phyloP scores from a whole-genome alignment of 371 early-diverging fungal species.

The Actinomortierella ambigua region DNA sequence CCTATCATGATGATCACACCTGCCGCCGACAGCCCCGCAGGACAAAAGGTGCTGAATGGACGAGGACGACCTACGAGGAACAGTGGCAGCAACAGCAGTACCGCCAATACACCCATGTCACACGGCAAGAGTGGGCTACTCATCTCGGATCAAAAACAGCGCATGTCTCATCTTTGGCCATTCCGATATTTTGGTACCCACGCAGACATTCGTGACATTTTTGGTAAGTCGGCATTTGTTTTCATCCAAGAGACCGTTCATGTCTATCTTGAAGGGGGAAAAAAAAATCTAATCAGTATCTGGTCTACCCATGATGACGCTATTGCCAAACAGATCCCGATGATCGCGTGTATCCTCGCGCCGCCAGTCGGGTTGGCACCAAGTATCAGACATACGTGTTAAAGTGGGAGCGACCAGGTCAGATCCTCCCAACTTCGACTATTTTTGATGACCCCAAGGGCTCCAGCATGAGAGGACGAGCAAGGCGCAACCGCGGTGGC shows the following conservation, averaged over 20 bases:
- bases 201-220: conserved; percentile 68
- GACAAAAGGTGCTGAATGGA: no score
- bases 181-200: conserved; percentile 88
- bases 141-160: conserved; percentile 15
- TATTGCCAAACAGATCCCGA: conserved; percentile 55
- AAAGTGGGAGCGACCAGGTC: conserved; percentile 56
- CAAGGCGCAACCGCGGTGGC: conserved; percentile 33
- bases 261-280: neutral
- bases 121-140: neutral
- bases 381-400: conserved; percentile 80
- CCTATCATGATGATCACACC: conserved; percentile 19
- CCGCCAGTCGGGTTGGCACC: conserved; percentile 79
- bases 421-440: conserved; percentile 30
- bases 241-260: no score
- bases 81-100: neutral
- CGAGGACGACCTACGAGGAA: neutral
- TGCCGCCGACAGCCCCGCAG: conserved; percentile 4
- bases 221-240: conserved; percentile 48
- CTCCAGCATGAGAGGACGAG: conserved; percentile 10
- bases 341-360: conserved; percentile 82
- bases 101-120: neutral
- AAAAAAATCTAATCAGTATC: no score
- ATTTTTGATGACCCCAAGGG: conserved; percentile 34
- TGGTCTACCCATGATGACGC: neutral
- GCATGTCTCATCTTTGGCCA: conserved; percentile 77